These are phyloP conservation scores for Deakozyma indianensis DNA, from an alignment of 805 yeast genomes.

Conservation along the genomic window DNA sequence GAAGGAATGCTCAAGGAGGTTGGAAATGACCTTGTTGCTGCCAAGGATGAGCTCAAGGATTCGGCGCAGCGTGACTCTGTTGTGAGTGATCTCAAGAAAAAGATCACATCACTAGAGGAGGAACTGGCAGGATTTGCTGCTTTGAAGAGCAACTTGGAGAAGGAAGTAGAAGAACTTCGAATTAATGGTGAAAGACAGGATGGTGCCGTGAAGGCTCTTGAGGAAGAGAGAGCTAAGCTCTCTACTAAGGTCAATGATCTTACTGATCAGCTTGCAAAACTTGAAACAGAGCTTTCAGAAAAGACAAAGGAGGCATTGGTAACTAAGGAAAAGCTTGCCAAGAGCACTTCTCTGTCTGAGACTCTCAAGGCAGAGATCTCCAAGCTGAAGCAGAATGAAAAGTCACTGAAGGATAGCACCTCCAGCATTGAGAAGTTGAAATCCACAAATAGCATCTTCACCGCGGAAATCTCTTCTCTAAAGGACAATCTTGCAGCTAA, in stretches of 20 bases:
- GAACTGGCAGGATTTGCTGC: conserved; percentile 7
- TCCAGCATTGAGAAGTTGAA: conserved; percentile 1
- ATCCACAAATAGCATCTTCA: neutral
- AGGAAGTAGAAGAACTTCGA: conserved; percentile 5
- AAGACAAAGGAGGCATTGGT: conserved; percentile 7
- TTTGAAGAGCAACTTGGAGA: conserved; percentile 8
- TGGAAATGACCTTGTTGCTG: conserved; percentile 67
- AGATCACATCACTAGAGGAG: conserved; percentile 11
- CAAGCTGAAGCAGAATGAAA: conserved; percentile 15
- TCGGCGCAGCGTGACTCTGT: conserved; percentile 4
- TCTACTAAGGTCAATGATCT: conserved; percentile 2
- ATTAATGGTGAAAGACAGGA: conserved; percentile 6
- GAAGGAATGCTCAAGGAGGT: conserved; percentile 64
- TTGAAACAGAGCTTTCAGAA: neutral
- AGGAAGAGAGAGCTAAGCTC: conserved; percentile 1
- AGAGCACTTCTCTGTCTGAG: conserved; percentile 13
- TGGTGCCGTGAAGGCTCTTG: conserved; percentile 4
- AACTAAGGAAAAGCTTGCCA: neutral
- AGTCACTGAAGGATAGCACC: neutral
- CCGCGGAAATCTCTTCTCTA: neutral
- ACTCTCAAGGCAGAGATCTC: conserved; percentile 21
- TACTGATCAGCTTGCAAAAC: neutral
- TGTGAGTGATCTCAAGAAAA: conserved; percentile 6
- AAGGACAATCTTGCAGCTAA: conserved; percentile 23
- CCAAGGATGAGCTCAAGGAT: conserved; percentile 43